phyloP scores from a whole-genome alignment of 2,329 filamentous ascomycete species.

The Penicillium sp. region DNA sequence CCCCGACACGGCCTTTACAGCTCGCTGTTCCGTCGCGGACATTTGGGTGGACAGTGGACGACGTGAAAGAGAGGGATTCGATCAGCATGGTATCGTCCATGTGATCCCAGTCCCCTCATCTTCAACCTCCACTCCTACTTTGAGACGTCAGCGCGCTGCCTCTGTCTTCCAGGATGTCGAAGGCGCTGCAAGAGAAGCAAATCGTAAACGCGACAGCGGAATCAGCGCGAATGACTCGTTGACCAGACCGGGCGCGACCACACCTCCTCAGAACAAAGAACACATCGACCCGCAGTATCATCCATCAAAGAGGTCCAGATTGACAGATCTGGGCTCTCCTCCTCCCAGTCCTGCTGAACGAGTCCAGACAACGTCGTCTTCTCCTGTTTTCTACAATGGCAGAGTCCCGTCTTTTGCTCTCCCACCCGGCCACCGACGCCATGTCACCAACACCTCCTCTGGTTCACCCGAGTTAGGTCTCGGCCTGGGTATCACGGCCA shows the following conservation, averaged over 20 bases:
- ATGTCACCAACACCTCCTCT: not conserved
- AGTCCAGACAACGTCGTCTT: not conserved
- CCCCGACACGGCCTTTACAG: slow-evolving; percentile 37
- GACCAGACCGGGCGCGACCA: not conserved
- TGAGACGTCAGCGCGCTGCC: slow-evolving; percentile 32
- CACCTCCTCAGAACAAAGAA: not conserved
- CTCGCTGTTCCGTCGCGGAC: slow-evolving; percentile 42
- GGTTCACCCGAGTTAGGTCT: not conserved
- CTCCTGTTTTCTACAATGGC: not conserved
- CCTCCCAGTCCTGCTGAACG: not conserved
- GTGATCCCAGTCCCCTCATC: slow-evolving; percentile 39
- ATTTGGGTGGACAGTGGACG: slow-evolving; percentile 45
- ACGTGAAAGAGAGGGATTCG: slow-evolving; percentile 37
- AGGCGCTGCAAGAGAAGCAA: slow-evolving; percentile 26
- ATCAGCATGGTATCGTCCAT: slow-evolving; percentile 41
- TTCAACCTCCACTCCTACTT: slow-evolving; percentile 7
- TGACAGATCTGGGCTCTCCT: not conserved
- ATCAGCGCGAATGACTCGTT: not conserved
- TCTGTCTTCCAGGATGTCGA: slow-evolving; percentile 45
- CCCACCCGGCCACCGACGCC: not conserved
- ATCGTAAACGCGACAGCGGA: slow-evolving; percentile 20
- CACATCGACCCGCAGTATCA: not conserved
- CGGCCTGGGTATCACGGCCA: not conserved
- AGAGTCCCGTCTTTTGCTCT: not conserved
- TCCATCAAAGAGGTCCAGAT: not conserved